Base-by-base conservation (phyloP, 257 asterid species). In the Fraxinus pennsylvanica region DNA sequence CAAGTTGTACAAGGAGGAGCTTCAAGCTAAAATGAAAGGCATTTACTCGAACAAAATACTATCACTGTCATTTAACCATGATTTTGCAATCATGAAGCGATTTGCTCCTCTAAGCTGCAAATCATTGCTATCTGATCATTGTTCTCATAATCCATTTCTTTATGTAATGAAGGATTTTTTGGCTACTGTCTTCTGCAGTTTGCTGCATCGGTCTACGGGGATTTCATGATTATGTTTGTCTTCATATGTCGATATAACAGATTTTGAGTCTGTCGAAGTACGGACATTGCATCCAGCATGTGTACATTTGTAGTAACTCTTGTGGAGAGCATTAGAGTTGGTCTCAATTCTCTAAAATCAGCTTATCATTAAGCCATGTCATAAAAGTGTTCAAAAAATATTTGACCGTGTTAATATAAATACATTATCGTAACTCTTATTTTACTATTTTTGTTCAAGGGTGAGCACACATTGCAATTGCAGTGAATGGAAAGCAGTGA, bases 271-370 rank as follows among this genome's bases (percentile, higher is more conserved):
- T 1, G 91, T 59, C 17, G 97, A 87, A 66, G 97, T 94, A 35
- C 97, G 97, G 5, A 94, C 99, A 33, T 86, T 91, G 89, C 99
- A 94, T 76, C 97, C 99, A 1, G 90, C 83, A 75, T 70, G 86
- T 32, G 99, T 92, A 76, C 97, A 94, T 71, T 91, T 89, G 84
- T 92, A 94, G 75, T 94, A 94, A 85, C 99, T 90, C 93, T 97
- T 94, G 89, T 67, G 76, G 66, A 59, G 10, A 73, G 66, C 21
- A 71, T 22, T 22, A 38, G 43, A 38, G 12, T 38, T 38, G 12
- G 9, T 8, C 43, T 38, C 43, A 38, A 8, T 38, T 8, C 43
- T 38, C 43, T 38, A 38, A 38, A 38, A 38, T 38, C 43, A 38
- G 9, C 12, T 38, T 38, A 7, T 38, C 41, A 38, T 36, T 0